phyloP scores from a whole-genome alignment of 2,329 filamentous ascomycete species.

The Microcera coccophila region DNA sequence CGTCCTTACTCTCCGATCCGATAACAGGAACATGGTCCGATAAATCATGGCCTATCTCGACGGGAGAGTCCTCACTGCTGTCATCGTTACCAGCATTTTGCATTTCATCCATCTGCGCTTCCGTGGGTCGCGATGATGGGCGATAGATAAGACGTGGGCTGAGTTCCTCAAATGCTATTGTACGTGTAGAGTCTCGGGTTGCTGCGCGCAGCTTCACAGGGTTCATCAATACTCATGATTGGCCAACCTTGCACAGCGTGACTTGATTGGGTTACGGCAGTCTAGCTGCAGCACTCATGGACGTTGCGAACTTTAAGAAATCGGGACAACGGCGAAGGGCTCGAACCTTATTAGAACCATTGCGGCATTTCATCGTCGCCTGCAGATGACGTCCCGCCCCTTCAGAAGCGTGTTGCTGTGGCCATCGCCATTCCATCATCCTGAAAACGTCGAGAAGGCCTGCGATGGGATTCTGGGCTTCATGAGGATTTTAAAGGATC shows the following conservation, averaged over 20 bases:
- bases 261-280: slow-evolving; percentile 11
- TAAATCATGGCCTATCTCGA: too few species aligned
- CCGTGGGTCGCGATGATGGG: neutral
- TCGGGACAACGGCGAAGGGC: neutral
- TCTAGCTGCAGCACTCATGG: slow-evolving; percentile 10
- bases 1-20: too few species aligned
- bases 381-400: too few species aligned
- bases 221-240: slow-evolving; percentile 8
- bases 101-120: neutral
- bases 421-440: too few species aligned
- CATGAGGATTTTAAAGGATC: too few species aligned
- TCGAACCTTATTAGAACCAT: neutral
- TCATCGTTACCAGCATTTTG: neutral
- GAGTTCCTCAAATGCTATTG: neutral
- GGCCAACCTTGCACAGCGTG: slow-evolving; percentile 7
- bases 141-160: neutral
- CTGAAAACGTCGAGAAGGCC: too few species aligned
- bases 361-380: neutral
- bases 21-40: too few species aligned
- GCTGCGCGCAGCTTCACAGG: slow-evolving; percentile 1
- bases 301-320: neutral
- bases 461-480: too few species aligned
- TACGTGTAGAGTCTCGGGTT: neutral
- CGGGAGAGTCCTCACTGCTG: too few species aligned
- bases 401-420: too few species aligned